Evolutionary conservation across 352 stramenopile genomes (phyloP).

Genomic region (Phytophthora europaea): DNA sequence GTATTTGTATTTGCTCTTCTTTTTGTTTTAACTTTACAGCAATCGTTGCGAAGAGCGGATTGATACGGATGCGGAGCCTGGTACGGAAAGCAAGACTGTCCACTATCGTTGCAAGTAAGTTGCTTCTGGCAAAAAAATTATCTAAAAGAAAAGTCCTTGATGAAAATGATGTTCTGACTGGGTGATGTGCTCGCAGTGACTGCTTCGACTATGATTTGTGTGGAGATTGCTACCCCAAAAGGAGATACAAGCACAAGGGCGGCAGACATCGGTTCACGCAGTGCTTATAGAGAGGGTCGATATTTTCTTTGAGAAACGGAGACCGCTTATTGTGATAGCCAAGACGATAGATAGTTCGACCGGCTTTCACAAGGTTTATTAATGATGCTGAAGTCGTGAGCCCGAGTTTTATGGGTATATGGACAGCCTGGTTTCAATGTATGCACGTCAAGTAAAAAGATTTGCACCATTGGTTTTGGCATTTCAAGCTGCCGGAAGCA

Average conservation of each 20-base stretch:
- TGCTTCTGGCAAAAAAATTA: not conserved
- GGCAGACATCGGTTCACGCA: conserved; percentile 52
- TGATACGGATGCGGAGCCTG: conserved; percentile 37
- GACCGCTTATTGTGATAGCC: conserved; percentile 12
- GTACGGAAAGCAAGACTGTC: conserved; percentile 30
- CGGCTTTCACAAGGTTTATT: conserved; percentile 6
- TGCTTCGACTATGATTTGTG: conserved; percentile 87
- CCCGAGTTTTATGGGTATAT: not conserved
- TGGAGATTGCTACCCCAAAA: conserved; percentile 53
- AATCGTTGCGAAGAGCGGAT: conserved; percentile 46
- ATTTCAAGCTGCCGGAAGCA: not conserved
- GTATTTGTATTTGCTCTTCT: not conserved
- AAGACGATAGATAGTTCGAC: conserved; percentile 18
- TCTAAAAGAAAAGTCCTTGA: not conserved
- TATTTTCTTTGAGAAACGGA: conserved; percentile 16
- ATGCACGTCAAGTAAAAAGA: not conserved
- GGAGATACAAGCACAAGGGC: conserved; percentile 46
- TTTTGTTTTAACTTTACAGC: conserved; percentile 13
- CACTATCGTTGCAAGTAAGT: conserved; percentile 54
- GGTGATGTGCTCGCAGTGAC: conserved; percentile 46
- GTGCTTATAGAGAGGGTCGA: conserved; percentile 40
- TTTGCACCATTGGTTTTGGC: not conserved
- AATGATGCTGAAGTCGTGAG: not conserved
- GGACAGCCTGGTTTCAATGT: not conserved
- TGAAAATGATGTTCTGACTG: conserved; percentile 11